Percentiles rank a stretch among this genome's conserved stretches.
phyloP scores from a whole-genome alignment of 2,329 filamentous ascomycete genomes.

The Purpureocillium takamizusanense region DNA sequence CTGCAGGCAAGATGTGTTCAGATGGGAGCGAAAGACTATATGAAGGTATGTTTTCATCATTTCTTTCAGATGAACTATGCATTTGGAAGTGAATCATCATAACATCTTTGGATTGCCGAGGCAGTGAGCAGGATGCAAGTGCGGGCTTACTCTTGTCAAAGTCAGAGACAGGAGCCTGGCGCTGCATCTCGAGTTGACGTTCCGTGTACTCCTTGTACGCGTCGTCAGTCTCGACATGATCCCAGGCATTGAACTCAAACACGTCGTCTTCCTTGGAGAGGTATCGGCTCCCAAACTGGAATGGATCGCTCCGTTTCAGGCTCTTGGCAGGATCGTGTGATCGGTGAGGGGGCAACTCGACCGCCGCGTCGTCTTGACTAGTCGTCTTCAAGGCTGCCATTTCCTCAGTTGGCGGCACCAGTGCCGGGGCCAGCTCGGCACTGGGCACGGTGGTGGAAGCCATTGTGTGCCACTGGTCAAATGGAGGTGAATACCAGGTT shows the following conservation, averaged over 20 bases:
- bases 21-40: constrained; percentile 65
- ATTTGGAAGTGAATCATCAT: constrained; percentile 48
- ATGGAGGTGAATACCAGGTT: background rate
- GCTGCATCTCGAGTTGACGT: constrained; percentile 76
- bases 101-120: constrained; percentile 22
- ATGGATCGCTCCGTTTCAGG: constrained; percentile 82
- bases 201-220: constrained; percentile 80
- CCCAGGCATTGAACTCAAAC: constrained; percentile 98
- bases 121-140: constrained; percentile 1
- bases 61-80: constrained; percentile 64
- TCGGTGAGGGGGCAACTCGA: constrained; percentile 46
- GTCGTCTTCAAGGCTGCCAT: constrained; percentile 12
- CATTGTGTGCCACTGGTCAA: constrained; percentile 1
- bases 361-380: constrained; percentile 4
- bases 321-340: constrained; percentile 66
- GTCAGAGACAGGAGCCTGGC: constrained; percentile 77
- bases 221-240: constrained; percentile 90
- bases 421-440: constrained; percentile 1
- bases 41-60: constrained; percentile 50
- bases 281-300: constrained; percentile 87
- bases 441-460: background rate
- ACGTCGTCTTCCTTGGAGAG: constrained; percentile 80
- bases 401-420: constrained; percentile 13
- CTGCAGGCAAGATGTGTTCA: constrained; percentile 31
- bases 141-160: constrained; percentile 70